Base-by-base conservation (phyloP, 768 basidiomycete species). In the Mycena rosella region DNA sequence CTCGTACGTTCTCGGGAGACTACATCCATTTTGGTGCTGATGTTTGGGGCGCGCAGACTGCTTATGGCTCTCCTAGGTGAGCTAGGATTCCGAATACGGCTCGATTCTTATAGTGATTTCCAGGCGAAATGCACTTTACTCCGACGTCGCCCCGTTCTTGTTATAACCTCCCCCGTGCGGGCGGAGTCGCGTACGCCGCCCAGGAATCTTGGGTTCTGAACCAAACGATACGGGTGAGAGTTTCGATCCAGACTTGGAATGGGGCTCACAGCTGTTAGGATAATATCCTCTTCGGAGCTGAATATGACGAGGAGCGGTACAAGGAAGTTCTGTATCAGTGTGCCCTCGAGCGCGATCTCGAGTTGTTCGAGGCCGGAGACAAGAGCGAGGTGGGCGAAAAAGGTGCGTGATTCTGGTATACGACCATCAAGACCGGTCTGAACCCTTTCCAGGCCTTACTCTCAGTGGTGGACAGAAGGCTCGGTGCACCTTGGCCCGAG, bases 151-250 rank as follows among this genome's bases (percentile, higher is more conserved):
- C 86, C 1, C 83, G 85, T 47, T 89, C 91, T 0, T 91, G 87
- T 85, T 92, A 84, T 76, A 88, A 87, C 66, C 85, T 95, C 4
- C 93, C 94, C 20, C 82, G 92, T 4, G 79, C 81, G 2, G 85
- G 85, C 0, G 93, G 94, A 2, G 85, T 96, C 36, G 89, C 93
- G 1, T 95, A 93, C 74, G 91, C 91, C 3, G 91, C 91, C 5
- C 94, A 96, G 75, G 93, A 95, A 74, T 89, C 91, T 2, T 96
- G 94, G 94, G 89, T 95, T 3, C 87, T 90, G 75, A 95, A 94
- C 70, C 91, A 91, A 68, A 93, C 91, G 0, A 91, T 94, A 55
- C 83, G 80, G 75, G 44, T 45, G 13, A 45, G n/a, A n/a, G 18
- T n/a, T 45, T n/a, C 22, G 2, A n/a, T 11, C 5, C 6, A 22